Evolutionary conservation across 2,329 filamentous ascomycete species (phyloP).

Genomic region (Periconia digitata): DNA sequence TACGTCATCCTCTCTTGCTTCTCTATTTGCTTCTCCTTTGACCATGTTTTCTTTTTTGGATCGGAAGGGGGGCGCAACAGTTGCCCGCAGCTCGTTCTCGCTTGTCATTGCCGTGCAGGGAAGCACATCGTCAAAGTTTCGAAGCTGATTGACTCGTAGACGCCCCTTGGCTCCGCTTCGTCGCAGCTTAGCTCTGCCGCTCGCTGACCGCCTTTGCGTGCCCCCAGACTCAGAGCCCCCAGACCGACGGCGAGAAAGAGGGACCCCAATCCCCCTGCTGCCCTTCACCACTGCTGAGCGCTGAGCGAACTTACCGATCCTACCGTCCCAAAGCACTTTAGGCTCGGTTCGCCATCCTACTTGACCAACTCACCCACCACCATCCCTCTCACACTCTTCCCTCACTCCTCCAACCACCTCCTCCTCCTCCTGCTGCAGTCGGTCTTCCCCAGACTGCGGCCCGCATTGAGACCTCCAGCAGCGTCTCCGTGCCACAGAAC

Average conservation of each 20-base stretch:
- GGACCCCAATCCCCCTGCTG: constrained; percentile 3
- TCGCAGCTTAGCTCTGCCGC: constrained; percentile 3
- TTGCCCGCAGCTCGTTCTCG: constrained; percentile 8
- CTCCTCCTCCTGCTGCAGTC: background rate
- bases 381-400: constrained; percentile 20
- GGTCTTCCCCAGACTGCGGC: background rate
- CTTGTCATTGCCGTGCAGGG: constrained; percentile 20
- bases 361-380: background rate
- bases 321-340: constrained; percentile 2
- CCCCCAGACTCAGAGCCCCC: constrained; percentile 6
- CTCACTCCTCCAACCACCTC: constrained; percentile 24
- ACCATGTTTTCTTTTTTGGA: too few species aligned
- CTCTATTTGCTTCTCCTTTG: background rate
- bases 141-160: constrained; percentile 27
- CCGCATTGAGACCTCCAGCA: background rate
- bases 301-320: constrained; percentile 1
- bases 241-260: too few species aligned
- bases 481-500: background rate
- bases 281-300: too few species aligned
- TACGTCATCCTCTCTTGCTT: background rate
- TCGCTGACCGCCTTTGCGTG: background rate
- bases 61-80: constrained; percentile 5
- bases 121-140: constrained; percentile 16
- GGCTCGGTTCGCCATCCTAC: too few species aligned
- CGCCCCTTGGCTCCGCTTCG: constrained; percentile 20